Evolutionary conservation across 2,329 filamentous ascomycete species (phyloP).

Genomic region (Mollisiaceae sp.): DNA sequence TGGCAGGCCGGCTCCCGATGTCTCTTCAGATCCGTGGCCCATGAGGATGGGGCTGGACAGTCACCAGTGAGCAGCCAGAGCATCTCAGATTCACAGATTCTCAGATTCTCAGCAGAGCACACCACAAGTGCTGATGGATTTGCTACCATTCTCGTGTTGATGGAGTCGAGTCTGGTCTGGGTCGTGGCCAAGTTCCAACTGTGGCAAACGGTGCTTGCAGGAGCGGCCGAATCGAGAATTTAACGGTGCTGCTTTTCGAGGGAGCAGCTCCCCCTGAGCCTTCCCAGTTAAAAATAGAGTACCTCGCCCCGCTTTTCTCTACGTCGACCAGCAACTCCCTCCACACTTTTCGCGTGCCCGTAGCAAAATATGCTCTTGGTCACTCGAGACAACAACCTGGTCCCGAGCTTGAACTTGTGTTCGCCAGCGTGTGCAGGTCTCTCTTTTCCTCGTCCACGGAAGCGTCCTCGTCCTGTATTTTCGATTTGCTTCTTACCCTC

Average conservation of each 20-base stretch:
- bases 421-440: constrained; percentile 11
- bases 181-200: background rate
- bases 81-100: no score
- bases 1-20: background rate
- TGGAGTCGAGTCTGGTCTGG: constrained; percentile 10
- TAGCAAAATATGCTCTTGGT: constrained; percentile 1
- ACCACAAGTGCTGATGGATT: constrained; percentile 7
- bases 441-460: background rate
- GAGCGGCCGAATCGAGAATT: background rate
- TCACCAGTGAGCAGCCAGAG: background rate
- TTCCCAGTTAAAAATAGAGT: constrained; percentile 4
- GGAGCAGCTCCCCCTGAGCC: background rate
- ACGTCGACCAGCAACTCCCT: constrained; percentile 4
- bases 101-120: constrained; percentile 4
- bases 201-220: no score
- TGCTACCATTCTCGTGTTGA: constrained; percentile 10
- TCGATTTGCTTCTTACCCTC: constrained; percentile 9
- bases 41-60: background rate
- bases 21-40: background rate
- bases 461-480: background rate
- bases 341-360: background rate
- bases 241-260: constrained; percentile 1
- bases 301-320: constrained; percentile 10
- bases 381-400: constrained; percentile 17
- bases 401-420: constrained; percentile 1